phyloP scores from a whole-genome alignment of 164 flowering plant genomes.

The Umbilicus rupestris region DNA sequence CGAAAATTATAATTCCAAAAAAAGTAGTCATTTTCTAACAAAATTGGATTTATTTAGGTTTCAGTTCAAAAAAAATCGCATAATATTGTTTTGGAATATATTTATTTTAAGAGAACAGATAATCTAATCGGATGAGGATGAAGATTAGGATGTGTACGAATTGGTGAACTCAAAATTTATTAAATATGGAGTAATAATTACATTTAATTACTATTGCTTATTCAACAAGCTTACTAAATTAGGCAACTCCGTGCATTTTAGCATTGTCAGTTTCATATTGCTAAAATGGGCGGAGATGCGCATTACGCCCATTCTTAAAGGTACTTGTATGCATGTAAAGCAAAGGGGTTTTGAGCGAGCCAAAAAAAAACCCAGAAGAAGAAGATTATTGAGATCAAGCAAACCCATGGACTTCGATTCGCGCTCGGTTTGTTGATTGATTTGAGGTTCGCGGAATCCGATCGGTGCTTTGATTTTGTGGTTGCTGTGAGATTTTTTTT shows the following conservation, averaged over 20 bases:
- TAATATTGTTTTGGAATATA: too few species aligned
- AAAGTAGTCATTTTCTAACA: too few species aligned
- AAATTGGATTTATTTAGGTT: too few species aligned
- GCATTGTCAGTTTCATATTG: background rate
- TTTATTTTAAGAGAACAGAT: too few species aligned
- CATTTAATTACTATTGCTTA: too few species aligned
- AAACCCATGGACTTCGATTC: background rate
- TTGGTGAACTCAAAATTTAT: background rate
- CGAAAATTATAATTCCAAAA: too few species aligned
- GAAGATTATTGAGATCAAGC: too few species aligned
- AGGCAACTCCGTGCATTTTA: background rate
- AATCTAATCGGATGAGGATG: background rate
- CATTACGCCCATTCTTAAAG: background rate
- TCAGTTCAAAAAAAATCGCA: too few species aligned
- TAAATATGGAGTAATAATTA: background rate
- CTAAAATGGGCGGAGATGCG: background rate
- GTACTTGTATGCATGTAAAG: background rate
- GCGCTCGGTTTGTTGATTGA: background rate
- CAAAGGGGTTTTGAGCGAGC: background rate
- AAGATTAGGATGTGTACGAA: background rate
- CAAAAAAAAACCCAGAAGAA: too few species aligned
- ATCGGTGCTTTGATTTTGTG: background rate
- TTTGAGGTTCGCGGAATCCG: background rate
- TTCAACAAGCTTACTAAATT: background rate
- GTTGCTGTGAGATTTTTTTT: background rate